phyloP scores from a whole-genome alignment of 805 yeast species.

The Phaffomyces thermotolerans region DNA sequence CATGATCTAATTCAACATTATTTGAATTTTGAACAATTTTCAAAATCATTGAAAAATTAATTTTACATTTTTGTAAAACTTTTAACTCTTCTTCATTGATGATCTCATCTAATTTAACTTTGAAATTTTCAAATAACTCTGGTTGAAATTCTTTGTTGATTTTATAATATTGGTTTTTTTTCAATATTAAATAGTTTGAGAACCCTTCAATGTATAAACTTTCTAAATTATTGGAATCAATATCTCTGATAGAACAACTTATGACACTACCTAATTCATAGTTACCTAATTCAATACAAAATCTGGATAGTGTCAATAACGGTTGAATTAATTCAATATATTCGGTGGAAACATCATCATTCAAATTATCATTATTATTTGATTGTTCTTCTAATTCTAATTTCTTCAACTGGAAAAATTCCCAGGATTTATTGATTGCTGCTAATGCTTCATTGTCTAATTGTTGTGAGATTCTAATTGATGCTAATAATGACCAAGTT shows the following conservation, averaged over 20 bases:
- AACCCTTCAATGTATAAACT: slow-evolving; percentile 79
- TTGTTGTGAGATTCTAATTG: slow-evolving; percentile 86
- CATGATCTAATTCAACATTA: slow-evolving; percentile 45
- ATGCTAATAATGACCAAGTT: slow-evolving; percentile 73
- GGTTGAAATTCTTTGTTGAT: slow-evolving; percentile 13
- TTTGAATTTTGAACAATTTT: slow-evolving; percentile 2
- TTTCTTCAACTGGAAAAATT: slow-evolving; percentile 49
- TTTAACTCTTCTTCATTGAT: slow-evolving; percentile 1
- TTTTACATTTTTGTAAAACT: slow-evolving; percentile 2
- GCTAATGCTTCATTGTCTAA: slow-evolving; percentile 61
- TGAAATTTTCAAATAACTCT: slow-evolving; percentile 20
- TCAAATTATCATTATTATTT: slow-evolving; percentile 29
- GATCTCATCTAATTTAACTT: slow-evolving; percentile 4
- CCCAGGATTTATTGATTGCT: slow-evolving; percentile 69
- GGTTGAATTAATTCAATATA: slow-evolving; percentile 68
- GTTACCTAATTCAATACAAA: slow-evolving; percentile 68
- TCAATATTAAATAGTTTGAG: slow-evolving; percentile 49
- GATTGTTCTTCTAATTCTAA: slow-evolving; percentile 35
- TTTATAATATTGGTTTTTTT: slow-evolving; percentile 23
- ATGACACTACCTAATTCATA: slow-evolving; percentile 63
- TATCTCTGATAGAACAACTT: slow-evolving; percentile 58
- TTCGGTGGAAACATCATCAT: slow-evolving; percentile 36
- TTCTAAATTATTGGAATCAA: slow-evolving; percentile 82
- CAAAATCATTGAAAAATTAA: slow-evolving; percentile 9
- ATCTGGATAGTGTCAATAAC: slow-evolving; percentile 62